A percentile compares a stretch with the other conserved stretches of the same genome.
Evolutionary conservation across 2,329 filamentous ascomycete genomes (phyloP).

Genomic region (Elsinoe necatrix): DNA sequence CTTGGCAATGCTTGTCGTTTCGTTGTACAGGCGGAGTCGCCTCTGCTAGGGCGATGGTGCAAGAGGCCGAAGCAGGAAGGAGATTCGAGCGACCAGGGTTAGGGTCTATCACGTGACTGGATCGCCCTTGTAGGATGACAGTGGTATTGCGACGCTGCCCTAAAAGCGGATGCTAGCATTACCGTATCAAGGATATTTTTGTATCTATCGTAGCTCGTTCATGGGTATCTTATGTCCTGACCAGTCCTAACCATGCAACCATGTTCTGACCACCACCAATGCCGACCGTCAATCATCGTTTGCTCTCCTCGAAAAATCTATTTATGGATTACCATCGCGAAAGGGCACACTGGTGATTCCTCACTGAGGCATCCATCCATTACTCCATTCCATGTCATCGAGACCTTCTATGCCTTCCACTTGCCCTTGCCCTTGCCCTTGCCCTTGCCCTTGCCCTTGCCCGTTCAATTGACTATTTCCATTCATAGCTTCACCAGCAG

Average conservation of each 20-base stretch:
- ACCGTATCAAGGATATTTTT: too few species aligned
- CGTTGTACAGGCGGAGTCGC: not conserved
- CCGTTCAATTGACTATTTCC: not conserved
- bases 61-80: not conserved
- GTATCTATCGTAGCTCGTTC: not conserved
- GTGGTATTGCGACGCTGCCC: too few species aligned
- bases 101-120: not conserved
- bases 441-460: not conserved
- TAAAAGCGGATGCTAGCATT: too few species aligned
- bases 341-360: not conserved
- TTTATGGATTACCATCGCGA: not conserved
- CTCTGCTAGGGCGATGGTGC: slow-evolving; percentile 4
- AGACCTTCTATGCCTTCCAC: not conserved
- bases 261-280: too few species aligned
- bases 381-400: not conserved
- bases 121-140: too few species aligned
- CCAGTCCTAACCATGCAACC: not conserved
- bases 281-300: too few species aligned
- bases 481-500: not conserved
- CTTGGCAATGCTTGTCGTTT: not conserved
- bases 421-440: not conserved
- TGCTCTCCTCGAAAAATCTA: not conserved
- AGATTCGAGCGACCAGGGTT: not conserved
- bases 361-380: not conserved
- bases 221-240: not conserved